Percentiles rank a stretch among this genome's conserved stretches.
Conservation (phyloP, 805 yeast species). For the Nakazawaea ernobii region DNA sequence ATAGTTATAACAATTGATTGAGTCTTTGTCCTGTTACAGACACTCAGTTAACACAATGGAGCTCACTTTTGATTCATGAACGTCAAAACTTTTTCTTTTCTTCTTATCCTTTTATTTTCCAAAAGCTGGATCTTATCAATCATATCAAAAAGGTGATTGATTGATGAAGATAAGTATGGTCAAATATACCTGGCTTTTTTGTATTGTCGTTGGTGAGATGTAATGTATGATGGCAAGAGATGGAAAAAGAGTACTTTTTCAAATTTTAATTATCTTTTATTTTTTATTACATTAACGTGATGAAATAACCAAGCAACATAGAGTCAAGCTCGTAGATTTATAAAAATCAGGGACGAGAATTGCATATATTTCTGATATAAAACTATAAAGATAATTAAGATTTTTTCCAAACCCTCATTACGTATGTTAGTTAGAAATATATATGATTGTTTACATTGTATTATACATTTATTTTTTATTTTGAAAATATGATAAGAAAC, state of each 20-base stretch:
- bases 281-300: constrained; percentile 35
- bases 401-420: not conserved
- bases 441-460: no score
- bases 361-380: constrained; percentile 37
- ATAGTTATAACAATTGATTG: constrained; percentile 68
- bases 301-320: constrained; percentile 77
- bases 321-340: constrained; percentile 84
- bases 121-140: constrained; percentile 12
- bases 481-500: no score
- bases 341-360: constrained; percentile 58
- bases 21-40: not conserved
- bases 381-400: not conserved
- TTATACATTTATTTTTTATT: no score
- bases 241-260: constrained; percentile 11
- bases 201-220: constrained; percentile 22
- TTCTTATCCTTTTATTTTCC: constrained; percentile 23
- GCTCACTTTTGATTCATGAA: constrained; percentile 75
- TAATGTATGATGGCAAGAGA: no score
- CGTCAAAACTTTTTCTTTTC: constrained; percentile 28
- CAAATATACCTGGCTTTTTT: constrained; percentile 55
- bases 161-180: constrained; percentile 42
- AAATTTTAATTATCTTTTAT: constrained; percentile 2
- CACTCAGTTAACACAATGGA: constrained; percentile 64
- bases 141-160: constrained; percentile 11
- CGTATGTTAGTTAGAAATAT: no score